A percentile compares a stretch with the other conserved stretches of the same genome.
Evolutionary conservation across 2,329 filamentous ascomycete species (phyloP).

Genomic region (Arthroderma sp.): DNA sequence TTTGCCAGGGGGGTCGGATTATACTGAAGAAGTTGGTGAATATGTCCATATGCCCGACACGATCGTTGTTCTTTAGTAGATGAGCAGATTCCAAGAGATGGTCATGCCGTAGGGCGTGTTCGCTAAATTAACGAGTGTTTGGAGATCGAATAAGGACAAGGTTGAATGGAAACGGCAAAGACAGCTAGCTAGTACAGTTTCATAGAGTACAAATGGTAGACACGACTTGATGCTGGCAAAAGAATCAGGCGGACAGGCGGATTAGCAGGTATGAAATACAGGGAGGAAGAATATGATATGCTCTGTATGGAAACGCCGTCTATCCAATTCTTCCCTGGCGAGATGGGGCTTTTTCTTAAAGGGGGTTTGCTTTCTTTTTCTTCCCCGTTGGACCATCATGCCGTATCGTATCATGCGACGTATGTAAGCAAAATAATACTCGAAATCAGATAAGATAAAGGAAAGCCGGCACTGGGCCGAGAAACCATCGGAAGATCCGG

Average conservation of each 20-base stretch:
- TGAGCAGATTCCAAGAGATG: not conserved
- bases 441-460: not conserved
- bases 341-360: not conserved
- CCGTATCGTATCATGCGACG: not conserved
- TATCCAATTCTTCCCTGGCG: not conserved
- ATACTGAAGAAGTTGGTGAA: no score
- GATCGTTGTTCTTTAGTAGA: not conserved
- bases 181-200: no score
- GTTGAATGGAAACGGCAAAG: no score
- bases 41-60: not conserved
- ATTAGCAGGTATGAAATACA: not conserved
- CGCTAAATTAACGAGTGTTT: not conserved
- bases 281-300: not conserved
- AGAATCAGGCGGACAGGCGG: not conserved
- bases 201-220: not conserved
- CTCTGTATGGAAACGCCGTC: constrained; percentile 1
- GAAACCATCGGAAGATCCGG: not conserved
- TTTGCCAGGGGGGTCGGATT: no score
- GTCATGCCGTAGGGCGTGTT: not conserved
- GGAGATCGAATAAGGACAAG: no score
- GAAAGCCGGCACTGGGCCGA: not conserved
- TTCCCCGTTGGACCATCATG: not conserved
- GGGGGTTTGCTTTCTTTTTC: not conserved
- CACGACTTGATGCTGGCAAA: not conserved
- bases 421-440: not conserved